A percentile compares a stretch with the other conserved stretches of the same genome.
These are phyloP conservation scores for Tillandsia fasciculata DNA, from an alignment of 176 grass and related monocot genomes.

Conservation along the genomic window DNA sequence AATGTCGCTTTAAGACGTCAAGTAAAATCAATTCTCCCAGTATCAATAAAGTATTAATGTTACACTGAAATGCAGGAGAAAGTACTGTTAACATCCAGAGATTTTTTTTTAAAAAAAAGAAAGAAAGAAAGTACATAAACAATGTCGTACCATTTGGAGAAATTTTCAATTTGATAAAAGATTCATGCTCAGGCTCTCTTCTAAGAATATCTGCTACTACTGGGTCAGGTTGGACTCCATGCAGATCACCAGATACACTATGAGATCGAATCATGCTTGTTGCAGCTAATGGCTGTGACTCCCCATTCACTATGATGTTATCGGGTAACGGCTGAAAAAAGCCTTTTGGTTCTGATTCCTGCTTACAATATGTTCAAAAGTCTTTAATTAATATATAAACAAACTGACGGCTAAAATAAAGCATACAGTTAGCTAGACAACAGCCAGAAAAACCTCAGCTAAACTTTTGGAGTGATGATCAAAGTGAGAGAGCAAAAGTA, in stretches of 20 bases:
- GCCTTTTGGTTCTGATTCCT: slow-evolving; percentile 51
- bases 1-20: too few species aligned
- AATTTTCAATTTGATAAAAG: slow-evolving; percentile 68
- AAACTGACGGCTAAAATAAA: background rate
- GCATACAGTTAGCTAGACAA: background rate
- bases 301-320: slow-evolving; percentile 40
- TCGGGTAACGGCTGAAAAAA: slow-evolving; percentile 33
- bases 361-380: background rate
- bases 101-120: too few species aligned
- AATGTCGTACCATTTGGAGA: slow-evolving; percentile 20
- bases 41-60: too few species aligned
- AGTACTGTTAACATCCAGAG: too few species aligned
- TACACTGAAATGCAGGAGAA: too few species aligned
- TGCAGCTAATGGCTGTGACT: slow-evolving; percentile 46
- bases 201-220: slow-evolving; percentile 90
- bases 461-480: too few species aligned
- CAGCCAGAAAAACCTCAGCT: background rate
- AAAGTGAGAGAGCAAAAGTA: too few species aligned
- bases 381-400: background rate
- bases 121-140: too few species aligned
- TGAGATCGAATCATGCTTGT: slow-evolving; percentile 78
- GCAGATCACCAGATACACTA: slow-evolving; percentile 69
- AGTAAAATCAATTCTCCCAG: too few species aligned
- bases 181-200: slow-evolving; percentile 81
- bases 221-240: slow-evolving; percentile 65